phyloP scores from a whole-genome alignment of 495 filamentous ascomycete genomes.

The Jackrogersella minutella region DNA sequence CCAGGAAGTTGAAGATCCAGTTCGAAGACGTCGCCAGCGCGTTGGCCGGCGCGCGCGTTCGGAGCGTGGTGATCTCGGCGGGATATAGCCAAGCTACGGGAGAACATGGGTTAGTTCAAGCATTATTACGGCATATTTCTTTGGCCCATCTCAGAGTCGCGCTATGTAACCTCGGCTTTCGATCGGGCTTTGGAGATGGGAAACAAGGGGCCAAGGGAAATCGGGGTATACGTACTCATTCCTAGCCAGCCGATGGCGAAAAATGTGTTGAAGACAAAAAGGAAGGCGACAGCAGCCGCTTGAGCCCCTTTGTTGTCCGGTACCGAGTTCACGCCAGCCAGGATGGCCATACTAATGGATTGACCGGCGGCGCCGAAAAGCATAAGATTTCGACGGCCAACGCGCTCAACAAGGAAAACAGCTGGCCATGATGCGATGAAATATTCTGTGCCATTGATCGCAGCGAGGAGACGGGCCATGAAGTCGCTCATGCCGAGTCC shows the following conservation, averaged over 20 bases:
- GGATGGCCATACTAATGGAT: slow-evolving; percentile 71
- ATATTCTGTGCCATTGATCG: slow-evolving; percentile 77
- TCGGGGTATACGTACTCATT: slow-evolving; percentile 63
- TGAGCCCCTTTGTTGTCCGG: slow-evolving; percentile 43
- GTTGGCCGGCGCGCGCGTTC: slow-evolving; percentile 77
- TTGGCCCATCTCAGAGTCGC: neutral
- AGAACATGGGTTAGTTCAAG: slow-evolving; percentile 3
- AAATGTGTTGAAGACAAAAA: slow-evolving; percentile 80
- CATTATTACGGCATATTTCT: no score
- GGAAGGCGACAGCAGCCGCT: slow-evolving; percentile 61
- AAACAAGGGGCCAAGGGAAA: neutral
- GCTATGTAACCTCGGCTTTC: neutral
- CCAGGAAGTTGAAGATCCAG: slow-evolving; percentile 65
- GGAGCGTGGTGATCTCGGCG: slow-evolving; percentile 75
- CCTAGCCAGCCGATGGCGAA: slow-evolving; percentile 81
- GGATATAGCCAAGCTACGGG: slow-evolving; percentile 65
- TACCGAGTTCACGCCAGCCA: slow-evolving; percentile 59
- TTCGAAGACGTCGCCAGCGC: slow-evolving; percentile 73
- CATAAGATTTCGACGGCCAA: slow-evolving; percentile 74
- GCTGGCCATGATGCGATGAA: slow-evolving; percentile 76
- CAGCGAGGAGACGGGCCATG: slow-evolving; percentile 72
- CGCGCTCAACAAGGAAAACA: slow-evolving; percentile 68
- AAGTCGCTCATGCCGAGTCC: slow-evolving; percentile 58
- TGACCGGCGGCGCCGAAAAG: slow-evolving; percentile 76
- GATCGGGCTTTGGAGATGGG: neutral